Percentiles rank a stretch among this genome's conserved stretches.
Evolutionary conservation across 177 flowering plant species (phyloP).

Genomic region (Vitis hybrid): DNA sequence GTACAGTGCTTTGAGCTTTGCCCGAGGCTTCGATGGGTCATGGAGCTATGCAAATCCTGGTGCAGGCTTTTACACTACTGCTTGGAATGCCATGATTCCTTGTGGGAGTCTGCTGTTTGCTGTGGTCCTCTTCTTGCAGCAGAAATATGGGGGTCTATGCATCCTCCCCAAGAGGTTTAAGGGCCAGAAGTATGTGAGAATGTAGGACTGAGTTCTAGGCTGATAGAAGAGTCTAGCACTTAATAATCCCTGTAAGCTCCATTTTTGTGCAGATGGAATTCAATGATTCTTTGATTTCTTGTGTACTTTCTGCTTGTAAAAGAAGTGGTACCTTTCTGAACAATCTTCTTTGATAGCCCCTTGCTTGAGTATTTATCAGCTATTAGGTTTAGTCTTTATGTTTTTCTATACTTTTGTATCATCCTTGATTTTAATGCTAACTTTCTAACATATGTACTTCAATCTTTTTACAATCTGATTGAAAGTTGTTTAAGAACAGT

Average conservation of each 20-base stretch:
- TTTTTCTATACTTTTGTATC: too few species aligned
- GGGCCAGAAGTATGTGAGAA: constrained; percentile 32
- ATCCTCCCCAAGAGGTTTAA: constrained; percentile 45
- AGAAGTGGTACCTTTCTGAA: too few species aligned
- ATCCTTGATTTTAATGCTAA: too few species aligned
- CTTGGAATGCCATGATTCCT: constrained; percentile 67
- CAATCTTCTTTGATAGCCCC: too few species aligned
- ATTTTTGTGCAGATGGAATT: too few species aligned
- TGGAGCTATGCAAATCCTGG: constrained; percentile 43
- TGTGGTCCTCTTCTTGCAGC: constrained; percentile 58
- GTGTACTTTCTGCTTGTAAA: too few species aligned
- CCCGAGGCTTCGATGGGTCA: constrained; percentile 10
- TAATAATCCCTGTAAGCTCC: background rate
- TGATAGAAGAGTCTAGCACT: background rate
- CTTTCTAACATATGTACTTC: too few species aligned
- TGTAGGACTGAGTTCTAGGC: constrained; percentile 17
- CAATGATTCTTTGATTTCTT: too few species aligned
- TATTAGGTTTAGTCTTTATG: too few species aligned
- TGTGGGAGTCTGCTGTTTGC: constrained; percentile 51
- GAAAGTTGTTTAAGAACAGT: too few species aligned
- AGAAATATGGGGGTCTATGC: constrained; percentile 63
- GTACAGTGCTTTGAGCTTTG: constrained; percentile 36
- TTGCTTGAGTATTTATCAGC: too few species aligned
- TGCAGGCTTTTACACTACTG: constrained; percentile 56
- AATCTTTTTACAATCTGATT: too few species aligned